phyloP scores from a whole-genome alignment of 768 basidiomycete species.

The Psilocybe sp. region DNA sequence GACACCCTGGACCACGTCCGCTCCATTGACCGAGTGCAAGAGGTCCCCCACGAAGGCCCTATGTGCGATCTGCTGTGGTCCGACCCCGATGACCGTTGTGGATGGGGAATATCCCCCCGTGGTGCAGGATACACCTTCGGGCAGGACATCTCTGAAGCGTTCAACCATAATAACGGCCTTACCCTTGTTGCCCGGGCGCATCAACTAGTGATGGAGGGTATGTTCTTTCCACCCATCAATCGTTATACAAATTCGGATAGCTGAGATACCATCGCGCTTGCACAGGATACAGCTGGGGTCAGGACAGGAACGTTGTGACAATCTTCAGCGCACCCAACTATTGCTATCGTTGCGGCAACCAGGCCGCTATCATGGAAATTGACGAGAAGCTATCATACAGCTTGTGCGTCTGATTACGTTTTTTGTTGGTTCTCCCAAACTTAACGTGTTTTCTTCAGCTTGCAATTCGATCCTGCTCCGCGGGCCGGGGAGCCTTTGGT shows the following conservation, averaged over 20 bases:
- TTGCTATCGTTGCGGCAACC: constrained; percentile 99
- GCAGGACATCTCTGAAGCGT: constrained; percentile 98
- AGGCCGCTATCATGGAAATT: constrained; percentile 99
- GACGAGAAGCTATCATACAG: constrained; percentile 96
- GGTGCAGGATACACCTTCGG: constrained; percentile 99
- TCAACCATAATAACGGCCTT: constrained; percentile 98
- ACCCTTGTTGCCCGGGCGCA: constrained; percentile 94
- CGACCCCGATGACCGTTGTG: constrained; percentile 98
- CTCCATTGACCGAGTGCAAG: constrained; percentile 97
- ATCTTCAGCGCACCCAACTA: constrained; percentile 99
- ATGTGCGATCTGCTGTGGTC: constrained; percentile 99
- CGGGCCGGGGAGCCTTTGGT: constrained; percentile 98
- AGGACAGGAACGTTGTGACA: constrained; percentile 98
- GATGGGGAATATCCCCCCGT: constrained; percentile 98
- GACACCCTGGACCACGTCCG: constrained; percentile 99
- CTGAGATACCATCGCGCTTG: constrained; percentile 6
- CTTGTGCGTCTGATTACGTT: constrained; percentile 55
- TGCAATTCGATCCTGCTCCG: constrained; percentile 99
- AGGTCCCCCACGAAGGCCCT: constrained; percentile 98
- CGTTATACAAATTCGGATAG: not conserved
- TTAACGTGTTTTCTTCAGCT: constrained; percentile 43
- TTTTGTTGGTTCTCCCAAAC: not conserved
- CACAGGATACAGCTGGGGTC: constrained; percentile 92
- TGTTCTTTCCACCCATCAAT: constrained; percentile 21
- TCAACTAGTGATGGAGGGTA: constrained; percentile 96